Percentiles rank a stretch among this genome's conserved stretches.
Conservation (phyloP, 805 yeast genomes). For the fission yeast (Schizosaccharomyces pombe) region DNA sequence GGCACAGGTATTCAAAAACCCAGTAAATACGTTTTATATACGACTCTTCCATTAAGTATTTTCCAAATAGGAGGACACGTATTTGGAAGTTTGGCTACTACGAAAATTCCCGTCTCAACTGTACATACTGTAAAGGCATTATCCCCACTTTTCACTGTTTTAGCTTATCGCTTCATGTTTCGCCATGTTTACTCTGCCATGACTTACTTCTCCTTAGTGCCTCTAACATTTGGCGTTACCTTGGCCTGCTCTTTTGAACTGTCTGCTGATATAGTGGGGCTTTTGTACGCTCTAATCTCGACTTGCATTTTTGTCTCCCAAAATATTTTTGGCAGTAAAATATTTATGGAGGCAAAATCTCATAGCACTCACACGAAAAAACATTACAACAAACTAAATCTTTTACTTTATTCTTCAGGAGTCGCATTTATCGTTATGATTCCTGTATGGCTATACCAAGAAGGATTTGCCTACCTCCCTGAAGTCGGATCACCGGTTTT, state of each 20-base stretch:
- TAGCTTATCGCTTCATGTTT: slow-evolving; percentile 44
- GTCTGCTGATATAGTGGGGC: slow-evolving; percentile 31
- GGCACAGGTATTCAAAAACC: slow-evolving; percentile 18
- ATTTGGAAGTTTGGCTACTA: slow-evolving; percentile 76
- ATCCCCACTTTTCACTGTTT: slow-evolving; percentile 71
- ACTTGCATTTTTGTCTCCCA: slow-evolving; percentile 62
- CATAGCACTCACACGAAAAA: slow-evolving; percentile 4
- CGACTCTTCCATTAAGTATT: slow-evolving; percentile 81
- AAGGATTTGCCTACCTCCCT: slow-evolving; percentile 18
- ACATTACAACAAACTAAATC: slow-evolving; percentile 56
- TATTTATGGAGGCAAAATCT: slow-evolving; percentile 27
- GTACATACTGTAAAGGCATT: slow-evolving; percentile 87
- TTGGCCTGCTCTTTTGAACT: slow-evolving; percentile 26
- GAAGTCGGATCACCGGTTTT: not conserved
- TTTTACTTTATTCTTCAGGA: slow-evolving; percentile 56
- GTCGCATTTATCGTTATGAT: slow-evolving; percentile 48
- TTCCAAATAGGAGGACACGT: slow-evolving; percentile 87
- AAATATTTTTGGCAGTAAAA: slow-evolving; percentile 65
- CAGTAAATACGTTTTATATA: slow-evolving; percentile 25
- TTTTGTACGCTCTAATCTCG: slow-evolving; percentile 43
- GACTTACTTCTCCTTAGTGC: slow-evolving; percentile 60
- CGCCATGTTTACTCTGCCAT: slow-evolving; percentile 30
- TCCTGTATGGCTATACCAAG: slow-evolving; percentile 49
- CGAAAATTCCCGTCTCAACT: slow-evolving; percentile 74
- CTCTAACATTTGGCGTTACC: slow-evolving; percentile 69